These are phyloP conservation scores for Eucalyptus shirleyi DNA, from an alignment of 345 rosid genomes.

Conservation along the genomic window DNA sequence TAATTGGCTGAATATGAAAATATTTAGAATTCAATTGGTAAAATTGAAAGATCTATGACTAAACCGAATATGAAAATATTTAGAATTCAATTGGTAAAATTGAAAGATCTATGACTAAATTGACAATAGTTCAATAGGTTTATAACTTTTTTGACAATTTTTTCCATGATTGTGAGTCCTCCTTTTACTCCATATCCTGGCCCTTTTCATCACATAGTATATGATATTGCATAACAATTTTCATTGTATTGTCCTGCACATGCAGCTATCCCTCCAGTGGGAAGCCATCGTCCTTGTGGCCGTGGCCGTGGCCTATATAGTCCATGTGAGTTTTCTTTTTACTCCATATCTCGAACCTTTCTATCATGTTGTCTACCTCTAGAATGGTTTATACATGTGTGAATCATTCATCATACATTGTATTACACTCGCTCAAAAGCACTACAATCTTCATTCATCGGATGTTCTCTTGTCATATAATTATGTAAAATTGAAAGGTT, in stretches of 20 bases:
- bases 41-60: too few relatives aligned
- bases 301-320: too few relatives aligned
- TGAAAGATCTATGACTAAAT: accelerated
- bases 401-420: neutral
- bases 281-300: too few relatives aligned
- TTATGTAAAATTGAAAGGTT: too few relatives aligned
- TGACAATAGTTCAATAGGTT: accelerated
- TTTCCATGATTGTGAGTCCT: too few relatives aligned
- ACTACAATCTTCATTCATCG: accelerated
- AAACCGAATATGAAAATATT: accelerated
- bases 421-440: neutral
- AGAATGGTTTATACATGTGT: neutral
- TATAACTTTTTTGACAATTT: too few relatives aligned
- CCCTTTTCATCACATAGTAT: too few relatives aligned
- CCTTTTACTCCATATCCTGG: accelerated
- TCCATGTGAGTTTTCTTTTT: too few relatives aligned
- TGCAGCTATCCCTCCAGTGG: accelerated
- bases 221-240: neutral
- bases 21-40: too few relatives aligned
- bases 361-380: neutral
- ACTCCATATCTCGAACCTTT: too few relatives aligned
- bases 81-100: accelerated
- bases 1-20: accelerated
- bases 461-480: too few relatives aligned
- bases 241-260: neutral